Evolutionary conservation across 257 asterid species (phyloP), one percentile per base, ranked within the genome.

Genomic region (Handroanthus guayacan): DNA sequence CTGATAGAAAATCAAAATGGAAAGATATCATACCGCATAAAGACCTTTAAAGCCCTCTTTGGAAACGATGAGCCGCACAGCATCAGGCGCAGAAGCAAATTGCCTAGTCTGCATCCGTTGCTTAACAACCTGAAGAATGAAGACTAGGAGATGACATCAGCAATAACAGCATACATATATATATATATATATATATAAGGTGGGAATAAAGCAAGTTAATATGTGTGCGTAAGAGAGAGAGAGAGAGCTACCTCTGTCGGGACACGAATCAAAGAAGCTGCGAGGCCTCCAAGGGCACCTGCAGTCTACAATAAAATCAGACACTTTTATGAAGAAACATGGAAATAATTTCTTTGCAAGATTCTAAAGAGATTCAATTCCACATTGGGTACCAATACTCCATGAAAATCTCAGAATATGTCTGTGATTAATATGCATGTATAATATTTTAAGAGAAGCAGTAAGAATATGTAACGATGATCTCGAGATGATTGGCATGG

Each of bases 81-180:
- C 98, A 84, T 84, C 88, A 72, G 98, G 95, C 41, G 98, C 95
- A 67, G 99, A 92, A 72, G 86, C 82, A 88, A 95, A 95, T 84
- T 95, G 99, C 71, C 92, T 86, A 34, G 98, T 95, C 79, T 95
- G 99, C 98, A 95, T 84, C 69, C 99, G 89, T 81, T 91, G 97
- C 91, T 95, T 95, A 81, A 95, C 93, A 81, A 95, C 99, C 99
- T 95, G 87, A 71, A 84, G 74, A 71, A 76, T 64, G 79, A 83
- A 71, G 66, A 81, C 75, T 62, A 65, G 50, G 72, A 25, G 48
- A 76, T 84, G 78, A 72, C 43, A 65, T 48, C 82, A 77, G 80
- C 76, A 84, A 77, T 66, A 50, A 44, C 65, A 69, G 50, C 34
- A 66, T 72, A 41, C 0, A 41, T 41, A 41, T 41, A 66, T 72